Base-by-base conservation (phyloP, 2,329 filamentous ascomycete genomes). In the Aspergillus carbonarius region DNA sequence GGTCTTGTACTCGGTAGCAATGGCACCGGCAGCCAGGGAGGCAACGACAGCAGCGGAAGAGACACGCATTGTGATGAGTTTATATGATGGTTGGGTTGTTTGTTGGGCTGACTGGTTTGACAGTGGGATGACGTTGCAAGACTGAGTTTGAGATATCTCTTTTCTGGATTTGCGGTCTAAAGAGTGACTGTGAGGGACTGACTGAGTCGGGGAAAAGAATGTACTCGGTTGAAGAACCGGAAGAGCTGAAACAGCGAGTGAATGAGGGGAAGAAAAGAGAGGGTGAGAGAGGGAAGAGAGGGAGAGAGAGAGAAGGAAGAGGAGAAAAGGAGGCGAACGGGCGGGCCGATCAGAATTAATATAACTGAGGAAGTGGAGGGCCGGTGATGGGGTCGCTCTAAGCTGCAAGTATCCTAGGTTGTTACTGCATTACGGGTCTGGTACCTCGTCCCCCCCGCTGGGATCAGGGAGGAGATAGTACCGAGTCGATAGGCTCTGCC, bases 41-140 rank as follows among this genome's bases (percentile, higher is more conserved):
- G 74, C 66, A 54, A 73, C 63, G 65, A 65, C 55, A 61, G 76
- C 69, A 66, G 76, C 74, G 66, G 75, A 65, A 64, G 79, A 74
- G 78, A 80, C 80, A 76, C 78, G 79, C 81, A 83, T 83, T 63
- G 75, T 81, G 78, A 73, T 37, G 52, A 44, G 51, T 47, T 54
- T 25, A 47, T 15, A 13, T n/a, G 37, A 13, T 40, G 39, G n/a
- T 39, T 37, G 27, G 32, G 2, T n/a, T 40, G 8, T 39, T 20
- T 51, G 35, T 52, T n/a, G n/a, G n/a, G n/a, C n/a, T n/a, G n/a
- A n/a, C n/a, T n/a, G n/a, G n/a, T n/a, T 15, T 51, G 32, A 40
- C 54, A 49, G 51, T 54, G 42, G 49, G 51, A 39, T 39, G 40
- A 54, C 48, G 30, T 60, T 20, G 57, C 65, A 64, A 65, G 62